phyloP scores from a whole-genome alignment of 805 yeast species.

The Yarrowia deformans region DNA sequence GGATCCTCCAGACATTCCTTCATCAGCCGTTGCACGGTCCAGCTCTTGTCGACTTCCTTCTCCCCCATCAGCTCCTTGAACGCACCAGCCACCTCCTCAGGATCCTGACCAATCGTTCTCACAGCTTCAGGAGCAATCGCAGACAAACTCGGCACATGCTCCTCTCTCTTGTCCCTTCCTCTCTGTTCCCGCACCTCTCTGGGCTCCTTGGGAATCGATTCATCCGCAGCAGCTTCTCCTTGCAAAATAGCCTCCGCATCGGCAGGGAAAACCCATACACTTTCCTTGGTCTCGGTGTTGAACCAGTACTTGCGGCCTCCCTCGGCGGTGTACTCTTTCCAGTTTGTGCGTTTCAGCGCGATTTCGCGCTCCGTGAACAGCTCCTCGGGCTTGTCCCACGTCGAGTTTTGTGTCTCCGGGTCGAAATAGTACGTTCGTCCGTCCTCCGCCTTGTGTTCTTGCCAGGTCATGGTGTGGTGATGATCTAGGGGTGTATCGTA shows the following conservation, averaged over 20 bases:
- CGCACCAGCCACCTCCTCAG: constrained; percentile 50
- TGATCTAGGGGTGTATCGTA: too few relatives aligned
- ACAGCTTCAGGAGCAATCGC: constrained; percentile 36
- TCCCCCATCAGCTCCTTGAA: constrained; percentile 64
- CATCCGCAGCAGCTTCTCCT: constrained; percentile 1
- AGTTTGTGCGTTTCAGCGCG: constrained; percentile 61
- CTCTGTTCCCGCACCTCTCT: constrained; percentile 12
- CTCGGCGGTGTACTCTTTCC: constrained; percentile 60
- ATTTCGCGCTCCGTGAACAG: constrained; percentile 50
- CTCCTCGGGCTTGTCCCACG: constrained; percentile 82
- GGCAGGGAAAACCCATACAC: constrained; percentile 82
- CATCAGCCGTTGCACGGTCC: constrained; percentile 77
- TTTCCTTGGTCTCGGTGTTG: constrained; percentile 66
- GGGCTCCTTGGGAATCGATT: constrained; percentile 9
- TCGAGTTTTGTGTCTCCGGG: constrained; percentile 66
- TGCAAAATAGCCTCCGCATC: constrained; percentile 52
- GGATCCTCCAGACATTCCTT: constrained; percentile 63
- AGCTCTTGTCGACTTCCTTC: constrained; percentile 68
- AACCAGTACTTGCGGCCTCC: constrained; percentile 74
- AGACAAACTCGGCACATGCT: not conserved
- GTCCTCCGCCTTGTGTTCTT: constrained; percentile 64
- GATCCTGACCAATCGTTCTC: too few relatives aligned
- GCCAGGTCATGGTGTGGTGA: constrained; percentile 58
- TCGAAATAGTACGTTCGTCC: constrained; percentile 80
- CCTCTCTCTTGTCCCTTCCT: constrained; percentile 12